Evolutionary conservation across 257 asterid species (phyloP), one percentile per base, ranked within the genome.

Genomic region (Paulownia fortunei): DNA sequence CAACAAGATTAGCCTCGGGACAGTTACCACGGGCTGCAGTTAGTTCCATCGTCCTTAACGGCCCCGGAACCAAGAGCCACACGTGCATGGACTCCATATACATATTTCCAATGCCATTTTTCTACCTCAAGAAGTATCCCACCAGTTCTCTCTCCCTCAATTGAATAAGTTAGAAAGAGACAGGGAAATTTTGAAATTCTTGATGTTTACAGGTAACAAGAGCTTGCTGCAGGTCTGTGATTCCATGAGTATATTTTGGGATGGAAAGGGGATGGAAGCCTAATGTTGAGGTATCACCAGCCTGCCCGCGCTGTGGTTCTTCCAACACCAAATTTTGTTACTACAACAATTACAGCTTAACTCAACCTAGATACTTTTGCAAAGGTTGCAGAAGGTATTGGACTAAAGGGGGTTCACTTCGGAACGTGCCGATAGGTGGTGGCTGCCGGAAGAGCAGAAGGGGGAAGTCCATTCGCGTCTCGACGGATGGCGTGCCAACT

Each of bases 251-350:
- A 69, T 54, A 12, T 27, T 8, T 70, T 60, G 84, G 64, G 36
- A 92, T 90, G 96, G 97, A 90, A 79, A 84, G 74, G 46, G 84
- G 81, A 80, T 87, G 92, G 91, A 88, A 83, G 24, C 80, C 90
- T 58, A 85, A 87, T 4, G 86, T 63, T 24, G 91, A 86, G 65
- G 18, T 81, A 13, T 69, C 90, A 13, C 91, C 96, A 42, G 71
- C 94, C 0, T 92, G 97, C 71, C 97, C 96, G 3, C 84, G 97
- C 34, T 92, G 97, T 63, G 97, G 93, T 68, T 92, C 97, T 0
- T 65, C 84, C 44, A 86, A 92, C 88, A 92, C 97, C 80, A 92
- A 92, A 54, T 92, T 92, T 73, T 92, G 96, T 81, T 90, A 92
- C 72, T 92, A 92, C 91, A 90, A 92, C 88, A 92, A 92, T 76